phyloP scores from a whole-genome alignment of 129 eudicot genomes.

The Escallonia herrerae region DNA sequence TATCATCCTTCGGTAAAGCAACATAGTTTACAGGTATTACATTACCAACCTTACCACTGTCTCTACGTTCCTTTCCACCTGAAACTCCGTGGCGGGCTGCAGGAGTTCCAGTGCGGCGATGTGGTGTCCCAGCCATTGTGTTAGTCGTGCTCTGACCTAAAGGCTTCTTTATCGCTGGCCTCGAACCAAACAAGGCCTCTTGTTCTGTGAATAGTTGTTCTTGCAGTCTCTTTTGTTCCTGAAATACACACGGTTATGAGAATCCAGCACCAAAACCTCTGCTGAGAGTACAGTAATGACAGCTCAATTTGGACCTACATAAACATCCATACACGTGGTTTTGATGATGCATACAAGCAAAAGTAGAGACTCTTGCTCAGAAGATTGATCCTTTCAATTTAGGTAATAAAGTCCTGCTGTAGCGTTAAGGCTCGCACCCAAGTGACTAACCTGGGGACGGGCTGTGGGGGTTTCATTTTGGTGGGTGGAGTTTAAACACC shows the following conservation, averaged over 20 bases:
- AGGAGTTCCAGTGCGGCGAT: slow-evolving; percentile 22
- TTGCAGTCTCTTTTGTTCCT: slow-evolving; percentile 58
- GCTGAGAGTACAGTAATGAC: too few species aligned
- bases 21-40: slow-evolving; percentile 39
- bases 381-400: too few species aligned
- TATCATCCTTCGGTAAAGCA: slow-evolving; percentile 32
- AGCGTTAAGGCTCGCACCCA: too few species aligned
- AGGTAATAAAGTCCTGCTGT: too few species aligned
- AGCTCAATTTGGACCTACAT: too few species aligned
- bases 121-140: slow-evolving; percentile 35
- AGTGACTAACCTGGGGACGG: too few species aligned
- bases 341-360: too few species aligned
- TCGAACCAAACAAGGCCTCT: slow-evolving; percentile 48
- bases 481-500: too few species aligned
- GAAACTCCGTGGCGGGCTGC: slow-evolving; percentile 23
- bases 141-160: slow-evolving; percentile 28
- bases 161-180: slow-evolving; percentile 31
- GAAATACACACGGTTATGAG: slow-evolving; percentile 1
- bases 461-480: too few species aligned
- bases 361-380: too few species aligned
- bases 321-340: too few species aligned
- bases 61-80: slow-evolving; percentile 35
- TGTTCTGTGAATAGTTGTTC: slow-evolving; percentile 43
- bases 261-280: background rate
- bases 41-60: slow-evolving; percentile 15